phyloP scores from a whole-genome alignment of 1,284 basidiomycete genomes.

The Rhodotorula sp. region DNA sequence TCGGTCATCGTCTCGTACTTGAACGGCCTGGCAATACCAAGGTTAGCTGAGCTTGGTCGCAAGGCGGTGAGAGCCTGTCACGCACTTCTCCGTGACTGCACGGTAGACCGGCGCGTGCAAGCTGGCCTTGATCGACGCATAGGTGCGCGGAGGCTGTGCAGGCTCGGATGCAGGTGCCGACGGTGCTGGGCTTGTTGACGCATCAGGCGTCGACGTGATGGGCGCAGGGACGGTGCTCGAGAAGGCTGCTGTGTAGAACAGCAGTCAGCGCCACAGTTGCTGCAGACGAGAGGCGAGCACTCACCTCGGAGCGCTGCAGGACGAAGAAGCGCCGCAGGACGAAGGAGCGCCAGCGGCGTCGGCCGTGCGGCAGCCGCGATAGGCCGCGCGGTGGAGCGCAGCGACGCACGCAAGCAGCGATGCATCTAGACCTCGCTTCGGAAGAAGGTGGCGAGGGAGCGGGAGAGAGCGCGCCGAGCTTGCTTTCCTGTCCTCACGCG shows the following conservation, averaged over 20 bases:
- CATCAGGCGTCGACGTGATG: background rate
- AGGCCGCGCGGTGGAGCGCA: background rate
- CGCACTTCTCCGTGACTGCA: conserved; percentile 34
- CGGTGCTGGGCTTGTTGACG: background rate
- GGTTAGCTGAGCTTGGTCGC: background rate
- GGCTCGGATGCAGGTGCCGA: background rate
- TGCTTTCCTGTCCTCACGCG: background rate
- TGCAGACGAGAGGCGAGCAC: background rate
- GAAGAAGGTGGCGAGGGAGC: background rate
- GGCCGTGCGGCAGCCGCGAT: background rate
- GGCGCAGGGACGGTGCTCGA: background rate
- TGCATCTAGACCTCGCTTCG: background rate
- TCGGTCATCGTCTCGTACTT: conserved; percentile 72
- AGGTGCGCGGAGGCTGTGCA: conserved; percentile 13
- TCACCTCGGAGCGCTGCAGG: background rate
- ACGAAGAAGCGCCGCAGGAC: background rate
- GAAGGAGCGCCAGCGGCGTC: background rate
- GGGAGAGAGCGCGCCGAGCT: background rate
- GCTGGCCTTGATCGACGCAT: conserved; percentile 26
- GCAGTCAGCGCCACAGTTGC: too few relatives aligned
- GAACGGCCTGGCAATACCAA: conserved; percentile 60
- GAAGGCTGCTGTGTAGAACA: too few relatives aligned
- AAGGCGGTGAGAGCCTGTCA: background rate
- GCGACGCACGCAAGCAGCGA: background rate
- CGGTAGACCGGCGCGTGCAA: conserved; percentile 33